Conservation (phyloP, 2,329 filamentous ascomycete genomes). For the Cryphonectria parasitica region DNA sequence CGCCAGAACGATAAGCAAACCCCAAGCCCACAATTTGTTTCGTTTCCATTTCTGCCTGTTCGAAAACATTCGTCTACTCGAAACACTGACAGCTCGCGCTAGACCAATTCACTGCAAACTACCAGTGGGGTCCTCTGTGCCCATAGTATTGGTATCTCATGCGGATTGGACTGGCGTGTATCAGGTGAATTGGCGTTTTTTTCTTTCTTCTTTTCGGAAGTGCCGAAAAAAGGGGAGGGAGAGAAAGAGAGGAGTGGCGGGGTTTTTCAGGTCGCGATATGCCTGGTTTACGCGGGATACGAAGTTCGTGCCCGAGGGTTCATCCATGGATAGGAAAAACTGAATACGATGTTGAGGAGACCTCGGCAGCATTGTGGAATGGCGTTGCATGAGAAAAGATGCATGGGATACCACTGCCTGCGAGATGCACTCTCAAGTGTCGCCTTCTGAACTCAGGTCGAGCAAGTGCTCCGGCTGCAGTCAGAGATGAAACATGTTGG, state of each 20-base stretch:
- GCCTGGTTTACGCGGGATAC: background rate
- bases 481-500: background rate
- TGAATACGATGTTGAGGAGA: background rate
- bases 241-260: too few relatives aligned
- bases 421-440: background rate
- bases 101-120: background rate
- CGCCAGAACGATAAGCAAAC: background rate
- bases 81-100: slow-evolving; percentile 6
- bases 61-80: background rate
- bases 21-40: slow-evolving; percentile 4
- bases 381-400: background rate
- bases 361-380: background rate
- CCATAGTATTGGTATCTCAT: background rate
- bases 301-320: background rate
- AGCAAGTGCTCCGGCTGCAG: background rate
- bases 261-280: background rate
- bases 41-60: background rate
- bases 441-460: background rate
- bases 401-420: background rate
- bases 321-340: background rate
- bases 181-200: background rate
- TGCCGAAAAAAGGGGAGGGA: background rate
- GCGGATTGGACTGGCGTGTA: background rate
- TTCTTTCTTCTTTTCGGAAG: background rate
- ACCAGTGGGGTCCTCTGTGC: background rate